A percentile compares a stretch with the other conserved stretches of the same genome.
These are phyloP conservation scores for Aegilops sharonensis DNA, from an alignment of 176 grass and related monocot species.

Conservation along the genomic window DNA sequence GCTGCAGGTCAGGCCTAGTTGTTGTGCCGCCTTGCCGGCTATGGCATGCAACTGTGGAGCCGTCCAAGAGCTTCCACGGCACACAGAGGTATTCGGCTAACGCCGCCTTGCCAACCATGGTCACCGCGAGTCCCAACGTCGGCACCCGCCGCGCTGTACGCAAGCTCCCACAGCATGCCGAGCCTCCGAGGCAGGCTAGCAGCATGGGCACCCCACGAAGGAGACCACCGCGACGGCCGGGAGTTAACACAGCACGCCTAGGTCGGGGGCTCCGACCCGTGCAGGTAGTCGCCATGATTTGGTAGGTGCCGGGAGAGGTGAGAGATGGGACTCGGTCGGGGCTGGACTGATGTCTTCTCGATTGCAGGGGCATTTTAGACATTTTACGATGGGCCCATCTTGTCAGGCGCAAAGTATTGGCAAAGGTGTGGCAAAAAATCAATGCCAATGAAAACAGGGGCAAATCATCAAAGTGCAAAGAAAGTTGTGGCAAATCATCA, in stretches of 20 bases:
- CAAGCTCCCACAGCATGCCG: conserved; percentile 20
- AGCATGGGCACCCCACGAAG: conserved; percentile 32
- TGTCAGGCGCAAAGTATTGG: no score
- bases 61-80: not conserved
- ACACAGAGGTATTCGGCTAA: not conserved
- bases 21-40: conserved; percentile 14
- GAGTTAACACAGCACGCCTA: conserved; percentile 35
- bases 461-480: no score
- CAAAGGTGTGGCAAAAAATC: no score
- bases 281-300: conserved; percentile 20
- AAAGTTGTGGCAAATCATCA: no score
- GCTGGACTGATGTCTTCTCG: no score
- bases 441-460: no score
- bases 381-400: no score
- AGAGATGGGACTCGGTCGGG: no score
- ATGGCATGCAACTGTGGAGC: not conserved
- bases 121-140: not conserved
- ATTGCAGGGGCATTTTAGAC: no score
- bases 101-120: conserved; percentile 28
- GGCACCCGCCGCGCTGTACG: conserved; percentile 10
- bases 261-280: conserved; percentile 5
- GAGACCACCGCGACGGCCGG: conserved; percentile 18
- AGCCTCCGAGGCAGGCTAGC: conserved; percentile 24
- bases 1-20: conserved; percentile 34
- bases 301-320: no score